These are phyloP conservation scores for Anthostomella pinea DNA, from an alignment of 2,329 filamentous ascomycete genomes.

Conservation along the genomic window DNA sequence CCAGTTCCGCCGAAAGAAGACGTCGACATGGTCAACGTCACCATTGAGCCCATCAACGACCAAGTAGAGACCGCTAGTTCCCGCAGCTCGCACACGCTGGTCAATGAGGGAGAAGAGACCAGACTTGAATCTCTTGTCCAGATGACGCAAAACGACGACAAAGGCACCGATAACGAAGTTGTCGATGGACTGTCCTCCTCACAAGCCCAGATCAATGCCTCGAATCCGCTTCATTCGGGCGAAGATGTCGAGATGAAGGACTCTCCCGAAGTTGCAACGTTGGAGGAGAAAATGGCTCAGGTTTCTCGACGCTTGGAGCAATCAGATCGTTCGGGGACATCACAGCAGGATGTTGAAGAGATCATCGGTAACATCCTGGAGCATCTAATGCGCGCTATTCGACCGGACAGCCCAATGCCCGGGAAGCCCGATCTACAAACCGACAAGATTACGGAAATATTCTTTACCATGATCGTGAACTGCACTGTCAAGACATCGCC, in stretches of 20 bases:
- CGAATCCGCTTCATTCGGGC: no score
- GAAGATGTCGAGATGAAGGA: conserved; percentile 28
- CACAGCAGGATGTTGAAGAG: conserved; percentile 94
- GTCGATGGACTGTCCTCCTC: no score
- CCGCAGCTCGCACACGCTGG: conserved; percentile 51
- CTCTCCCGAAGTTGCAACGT: conserved; percentile 27
- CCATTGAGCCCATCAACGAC: conserved; percentile 32
- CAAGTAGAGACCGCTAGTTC: conserved; percentile 43
- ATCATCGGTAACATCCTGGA: conserved; percentile 92
- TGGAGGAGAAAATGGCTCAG: conserved; percentile 43
- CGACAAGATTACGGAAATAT: conserved; percentile 73
- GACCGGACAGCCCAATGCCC: conserved; percentile 60
- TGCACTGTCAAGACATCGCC: conserved; percentile 51
- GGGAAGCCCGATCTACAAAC: conserved; percentile 68
- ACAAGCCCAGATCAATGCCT: no score
- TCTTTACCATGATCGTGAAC: conserved; percentile 61
- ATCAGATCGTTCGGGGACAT: conserved; percentile 48
- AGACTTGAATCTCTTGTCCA: conserved; percentile 36
- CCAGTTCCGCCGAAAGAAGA: conserved; percentile 32
- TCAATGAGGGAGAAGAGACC: conserved; percentile 41
- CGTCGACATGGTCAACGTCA: conserved; percentile 34
- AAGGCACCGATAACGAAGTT: conserved; percentile 12
- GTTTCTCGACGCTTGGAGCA: conserved; percentile 42
- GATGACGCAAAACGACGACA: conserved; percentile 15
- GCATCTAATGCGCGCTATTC: conserved; percentile 85